These are phyloP conservation scores for Lycium barbarum DNA, from an alignment of 257 asterid genomes.

Conservation along the genomic window DNA sequence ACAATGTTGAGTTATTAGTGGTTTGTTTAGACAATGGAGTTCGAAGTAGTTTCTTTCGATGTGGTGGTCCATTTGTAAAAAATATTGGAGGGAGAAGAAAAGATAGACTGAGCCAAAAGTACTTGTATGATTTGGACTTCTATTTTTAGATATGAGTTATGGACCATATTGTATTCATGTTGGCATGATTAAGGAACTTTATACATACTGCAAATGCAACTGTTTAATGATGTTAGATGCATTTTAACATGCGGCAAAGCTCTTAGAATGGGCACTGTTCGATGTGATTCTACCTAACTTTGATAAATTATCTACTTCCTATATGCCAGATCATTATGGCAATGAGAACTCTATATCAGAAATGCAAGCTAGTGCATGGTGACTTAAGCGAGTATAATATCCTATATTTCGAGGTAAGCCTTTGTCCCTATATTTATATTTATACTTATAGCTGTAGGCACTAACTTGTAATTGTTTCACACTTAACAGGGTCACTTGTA, in stretches of 20 bases:
- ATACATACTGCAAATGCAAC: background rate
- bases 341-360: constrained; percentile 87
- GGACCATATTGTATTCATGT: background rate
- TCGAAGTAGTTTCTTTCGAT: background rate
- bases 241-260: background rate
- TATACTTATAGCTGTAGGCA: background rate
- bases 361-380: constrained; percentile 97
- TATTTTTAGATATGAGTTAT: background rate
- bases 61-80: background rate
- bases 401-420: constrained; percentile 77
- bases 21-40: background rate
- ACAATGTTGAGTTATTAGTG: background rate
- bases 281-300: background rate
- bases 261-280: background rate
- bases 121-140: constrained; percentile 1
- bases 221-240: background rate
- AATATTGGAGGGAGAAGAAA: background rate
- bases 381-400: constrained; percentile 95
- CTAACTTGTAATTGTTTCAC: constrained; percentile 21
- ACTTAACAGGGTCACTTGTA: constrained; percentile 80
- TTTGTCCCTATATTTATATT: constrained; percentile 8
- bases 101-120: background rate
- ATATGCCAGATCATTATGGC: constrained; percentile 66
- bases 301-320: background rate
- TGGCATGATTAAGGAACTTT: background rate